Conservation (phyloP, 2,329 filamentous ascomycete species). For the Alternaria longipes region DNA sequence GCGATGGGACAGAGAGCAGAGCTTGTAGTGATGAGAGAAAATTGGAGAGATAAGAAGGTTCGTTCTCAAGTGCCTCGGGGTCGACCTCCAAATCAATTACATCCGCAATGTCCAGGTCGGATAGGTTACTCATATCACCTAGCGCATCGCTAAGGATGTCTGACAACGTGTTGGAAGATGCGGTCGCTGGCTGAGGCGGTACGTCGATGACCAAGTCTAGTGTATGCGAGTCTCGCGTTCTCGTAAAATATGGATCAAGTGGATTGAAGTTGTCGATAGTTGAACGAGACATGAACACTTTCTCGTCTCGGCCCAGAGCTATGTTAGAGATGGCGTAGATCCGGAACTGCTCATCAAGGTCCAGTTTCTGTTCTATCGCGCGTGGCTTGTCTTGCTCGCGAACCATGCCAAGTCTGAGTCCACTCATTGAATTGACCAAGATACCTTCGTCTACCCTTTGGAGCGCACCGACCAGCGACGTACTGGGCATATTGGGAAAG, state of each 20-base stretch:
- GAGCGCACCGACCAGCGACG: conserved; percentile 59
- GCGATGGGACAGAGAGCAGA: conserved; percentile 40
- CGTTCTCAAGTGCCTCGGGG: conserved; percentile 31
- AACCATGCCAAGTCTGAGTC: conserved; percentile 72
- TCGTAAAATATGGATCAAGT: conserved; percentile 83
- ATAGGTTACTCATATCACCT: conserved; percentile 35
- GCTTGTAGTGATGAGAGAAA: conserved; percentile 50
- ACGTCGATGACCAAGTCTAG: conserved; percentile 77
- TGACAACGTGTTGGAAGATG: conserved; percentile 26
- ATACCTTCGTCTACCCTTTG: conserved; percentile 68
- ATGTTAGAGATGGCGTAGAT: conserved; percentile 84
- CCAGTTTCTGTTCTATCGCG: conserved; percentile 42
- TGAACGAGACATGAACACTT: conserved; percentile 79
- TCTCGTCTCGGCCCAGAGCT: conserved; percentile 85
- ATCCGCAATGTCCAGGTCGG: conserved; percentile 33
- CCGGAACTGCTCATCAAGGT: conserved; percentile 64
- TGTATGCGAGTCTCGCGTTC: conserved; percentile 75
- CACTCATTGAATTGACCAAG: conserved; percentile 67
- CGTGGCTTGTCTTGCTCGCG: conserved; percentile 63
- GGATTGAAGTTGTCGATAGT: conserved; percentile 73
- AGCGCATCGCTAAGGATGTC: conserved; percentile 36
- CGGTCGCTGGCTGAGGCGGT: conserved; percentile 35
- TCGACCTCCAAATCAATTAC: conserved; percentile 39
- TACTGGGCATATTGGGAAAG: conserved; percentile 66
- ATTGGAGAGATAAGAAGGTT: conserved; percentile 45